These are phyloP conservation scores for Grosmannia serpens DNA, from an alignment of 2,329 filamentous ascomycete genomes.

Conservation along the genomic window DNA sequence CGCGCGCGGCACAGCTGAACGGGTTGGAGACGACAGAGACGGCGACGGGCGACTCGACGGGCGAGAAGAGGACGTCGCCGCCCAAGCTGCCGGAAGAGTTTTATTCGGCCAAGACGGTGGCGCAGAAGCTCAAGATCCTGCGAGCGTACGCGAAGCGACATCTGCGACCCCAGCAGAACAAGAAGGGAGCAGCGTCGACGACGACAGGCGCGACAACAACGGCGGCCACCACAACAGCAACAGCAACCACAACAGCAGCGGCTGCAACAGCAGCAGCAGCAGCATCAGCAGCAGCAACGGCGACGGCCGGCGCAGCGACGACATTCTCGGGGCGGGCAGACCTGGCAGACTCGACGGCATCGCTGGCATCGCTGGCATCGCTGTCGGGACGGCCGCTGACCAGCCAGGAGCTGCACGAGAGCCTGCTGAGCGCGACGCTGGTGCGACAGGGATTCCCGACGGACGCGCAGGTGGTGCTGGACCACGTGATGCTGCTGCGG, in stretches of 20 bases:
- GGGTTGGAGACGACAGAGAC: constrained; percentile 16
- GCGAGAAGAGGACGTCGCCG: constrained; percentile 11
- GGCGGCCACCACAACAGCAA: background rate
- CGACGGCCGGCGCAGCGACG: background rate
- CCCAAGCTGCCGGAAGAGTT: constrained; percentile 29
- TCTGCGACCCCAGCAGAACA: constrained; percentile 5
- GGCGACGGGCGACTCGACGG: constrained; percentile 23
- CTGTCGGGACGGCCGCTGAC: constrained; percentile 10
- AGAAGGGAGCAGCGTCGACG: background rate
- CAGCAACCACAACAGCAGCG: background rate
- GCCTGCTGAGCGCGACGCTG: constrained; percentile 33
- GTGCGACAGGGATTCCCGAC: constrained; percentile 35
- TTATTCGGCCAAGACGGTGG: constrained; percentile 27
- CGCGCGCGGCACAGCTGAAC: constrained; percentile 17
- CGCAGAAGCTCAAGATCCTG: constrained; percentile 37
- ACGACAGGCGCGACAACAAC: background rate
- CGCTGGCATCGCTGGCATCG: constrained; percentile 7
- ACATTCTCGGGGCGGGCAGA: background rate
- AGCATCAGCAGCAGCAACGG: background rate
- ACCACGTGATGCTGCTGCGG: constrained; percentile 48
- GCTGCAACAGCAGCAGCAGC: too few relatives aligned
- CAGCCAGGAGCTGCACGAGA: constrained; percentile 44
- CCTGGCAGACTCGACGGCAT: constrained; percentile 11
- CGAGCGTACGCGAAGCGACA: constrained; percentile 23
- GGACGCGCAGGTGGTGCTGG: constrained; percentile 39